Base-by-base conservation (phyloP, 2,329 filamentous ascomycete species). In the Acrodontium crateriforme region DNA sequence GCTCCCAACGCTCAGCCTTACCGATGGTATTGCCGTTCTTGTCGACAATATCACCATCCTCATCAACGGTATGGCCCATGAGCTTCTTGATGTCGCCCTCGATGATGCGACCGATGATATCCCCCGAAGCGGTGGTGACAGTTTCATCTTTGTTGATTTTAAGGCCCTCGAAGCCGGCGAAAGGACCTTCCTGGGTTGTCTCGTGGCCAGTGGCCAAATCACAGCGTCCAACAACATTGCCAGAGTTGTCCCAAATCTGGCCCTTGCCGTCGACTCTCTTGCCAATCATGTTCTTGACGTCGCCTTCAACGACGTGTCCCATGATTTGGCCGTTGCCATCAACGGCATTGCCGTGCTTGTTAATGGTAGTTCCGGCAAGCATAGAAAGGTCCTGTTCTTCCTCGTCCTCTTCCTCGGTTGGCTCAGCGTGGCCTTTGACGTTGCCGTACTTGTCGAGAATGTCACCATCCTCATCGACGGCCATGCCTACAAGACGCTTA, bases 161-260 rank as follows among this genome's bases (percentile, higher is more conserved):
- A 18, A 65, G 60, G 31, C 59, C 57, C 25, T 74, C 68, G 38
- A 71, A 73, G 30, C 69, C 70, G 40, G 62, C 67, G 49, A 74
- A 74, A 3, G 65, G 60, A 9, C 69, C 69, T 40, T 74, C 69
- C 42, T 18, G 31, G 26, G 28, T 39, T 9, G 48, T 55, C 26
- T 65, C 56, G 13, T 53, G 57, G 10, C 67, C 69, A 12, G 64
- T 59, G 28, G 65, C 63, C 25, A 73, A 60, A 47, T 73, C 68
- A 26, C 63, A 70, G 27, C 58, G 57, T 14, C 70, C 70, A 38
- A 74, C 64, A 36, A 75, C 62, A 36, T 73, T 69, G 31, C 70
- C 70, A 35, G 65, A 59, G 36, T 72, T 69, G 46, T 70, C 67
- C 69, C 70, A 74, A 49, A 74, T 69, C 46, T 74, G 68, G 24